Evolutionary conservation across 257 asterid genomes (phyloP), one percentile per base, ranked within the genome.

Genomic region (Fraxinus quadrangulata): DNA sequence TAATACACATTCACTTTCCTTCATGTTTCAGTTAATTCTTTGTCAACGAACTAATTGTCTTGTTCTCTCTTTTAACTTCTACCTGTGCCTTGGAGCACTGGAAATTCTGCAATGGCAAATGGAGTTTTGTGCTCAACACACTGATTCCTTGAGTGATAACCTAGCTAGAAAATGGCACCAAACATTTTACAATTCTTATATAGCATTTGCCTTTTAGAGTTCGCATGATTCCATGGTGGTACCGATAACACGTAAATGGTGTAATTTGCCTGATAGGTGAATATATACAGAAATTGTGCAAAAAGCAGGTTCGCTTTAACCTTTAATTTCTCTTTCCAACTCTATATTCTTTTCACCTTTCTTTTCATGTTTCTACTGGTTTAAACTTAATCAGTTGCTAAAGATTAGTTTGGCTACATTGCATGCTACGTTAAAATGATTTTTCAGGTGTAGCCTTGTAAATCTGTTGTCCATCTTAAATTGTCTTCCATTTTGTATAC

Each of bases 401-500:
- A 9, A 19, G 66, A 56, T n/a, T n/a, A 7, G 66, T 56, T 56
- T 9, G 31, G 69, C 34, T 63, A 63, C 34, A 11, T 4, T 4
- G 11, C 21, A 7, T 63, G 34, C 8, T 63, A 24, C 31, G 1
- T 63, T 24, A 24, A 26, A 63, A 26, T 11, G 30, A 59, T 59
- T 21, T 23, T 59, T 23, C 67, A 1, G 11, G 67, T 13, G 13
- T 59, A 59, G 31, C 40, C 33, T 40, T 37, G 19, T 40, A 70
- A 76, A 24, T 77, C 70, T 78, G 63, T 65, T 49, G 47, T 13
- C 68, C 79, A 71, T 71, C 30, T 39, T 49, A 10, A 9, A 10
- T 66, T 77, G 24, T 33, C 75, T 40, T 23, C 40, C 26, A 12
- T 75, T 75, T 21, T 65, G 68, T 72, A 45, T 82, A 80, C 88